Conservation (phyloP, 805 yeast species). For the Sugiyamaella chiloensis region DNA sequence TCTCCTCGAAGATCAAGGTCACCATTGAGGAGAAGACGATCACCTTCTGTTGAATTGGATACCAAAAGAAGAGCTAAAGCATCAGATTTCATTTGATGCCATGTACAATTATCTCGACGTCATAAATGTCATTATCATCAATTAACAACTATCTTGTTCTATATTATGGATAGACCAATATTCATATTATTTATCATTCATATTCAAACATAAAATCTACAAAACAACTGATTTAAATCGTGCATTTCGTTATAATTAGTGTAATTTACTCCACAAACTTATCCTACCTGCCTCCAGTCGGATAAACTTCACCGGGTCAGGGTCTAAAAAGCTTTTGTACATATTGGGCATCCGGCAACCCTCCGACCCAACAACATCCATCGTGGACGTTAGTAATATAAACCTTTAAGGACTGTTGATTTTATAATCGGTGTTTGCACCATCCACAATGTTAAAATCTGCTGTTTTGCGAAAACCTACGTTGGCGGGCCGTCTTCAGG, state of each 20-base stretch:
- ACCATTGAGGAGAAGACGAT: too few species aligned
- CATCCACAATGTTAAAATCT: conserved; percentile 10
- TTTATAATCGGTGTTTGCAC: too few species aligned
- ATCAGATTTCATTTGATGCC: conserved; percentile 16
- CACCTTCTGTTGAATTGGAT: too few species aligned
- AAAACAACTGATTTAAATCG: too few species aligned
- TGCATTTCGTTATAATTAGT: background rate
- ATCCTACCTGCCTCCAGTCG: background rate
- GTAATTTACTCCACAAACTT: background rate
- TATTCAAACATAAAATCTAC: too few species aligned
- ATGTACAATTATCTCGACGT: too few species aligned
- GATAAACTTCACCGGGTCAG: conserved; percentile 6
- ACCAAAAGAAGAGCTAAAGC: conserved; percentile 18
- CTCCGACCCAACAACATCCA: conserved; percentile 9
- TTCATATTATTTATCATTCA: too few species aligned
- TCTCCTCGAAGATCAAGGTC: too few species aligned
- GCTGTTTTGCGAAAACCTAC: conserved; percentile 9
- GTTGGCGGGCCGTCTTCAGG: conserved; percentile 8
- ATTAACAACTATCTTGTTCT: too few species aligned
- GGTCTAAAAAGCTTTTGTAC: background rate
- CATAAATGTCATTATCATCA: too few species aligned
- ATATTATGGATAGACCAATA: too few species aligned
- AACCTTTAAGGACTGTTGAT: conserved; percentile 1
- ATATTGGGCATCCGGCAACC: background rate
- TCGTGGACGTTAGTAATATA: background rate